phyloP scores from a whole-genome alignment of 495 filamentous ascomycete genomes.

The Aspergillus diversus region DNA sequence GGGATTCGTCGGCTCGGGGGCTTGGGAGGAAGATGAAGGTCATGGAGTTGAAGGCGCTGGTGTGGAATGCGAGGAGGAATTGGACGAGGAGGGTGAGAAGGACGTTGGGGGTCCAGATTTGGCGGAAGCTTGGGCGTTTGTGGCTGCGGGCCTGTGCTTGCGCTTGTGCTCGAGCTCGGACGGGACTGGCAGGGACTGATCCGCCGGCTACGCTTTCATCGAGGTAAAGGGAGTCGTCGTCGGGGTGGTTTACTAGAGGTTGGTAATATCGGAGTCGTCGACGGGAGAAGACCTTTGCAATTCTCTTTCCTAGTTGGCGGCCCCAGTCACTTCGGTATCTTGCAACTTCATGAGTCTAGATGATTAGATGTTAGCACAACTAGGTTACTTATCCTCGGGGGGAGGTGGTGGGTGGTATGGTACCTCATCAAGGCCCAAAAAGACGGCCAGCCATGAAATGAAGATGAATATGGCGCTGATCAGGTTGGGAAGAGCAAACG shows the following conservation, averaged over 20 bases:
- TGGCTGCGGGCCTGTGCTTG: conserved; percentile 21
- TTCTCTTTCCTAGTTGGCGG: conserved; percentile 46
- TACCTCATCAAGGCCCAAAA: conserved; percentile 65
- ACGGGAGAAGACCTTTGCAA: conserved; percentile 39
- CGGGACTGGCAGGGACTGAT: conserved; percentile 35
- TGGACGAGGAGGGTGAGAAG: conserved; percentile 64
- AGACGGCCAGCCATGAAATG: conserved; percentile 47
- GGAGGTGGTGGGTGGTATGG: background rate
- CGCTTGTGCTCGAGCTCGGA: conserved; percentile 24
- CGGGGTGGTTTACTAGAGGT: conserved; percentile 29
- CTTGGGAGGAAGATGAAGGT: conserved; percentile 74
- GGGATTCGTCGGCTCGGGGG: conserved; percentile 55
- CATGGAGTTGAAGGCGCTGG: conserved; percentile 74
- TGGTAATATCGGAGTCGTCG: conserved; percentile 33
- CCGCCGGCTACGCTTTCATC: conserved; percentile 33
- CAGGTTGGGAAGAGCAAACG: conserved; percentile 66
- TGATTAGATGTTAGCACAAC: conserved; percentile 16
- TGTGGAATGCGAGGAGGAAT: conserved; percentile 71
- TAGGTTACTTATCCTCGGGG: background rate
- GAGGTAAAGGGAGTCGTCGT: conserved; percentile 38
- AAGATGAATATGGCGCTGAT: conserved; percentile 60
- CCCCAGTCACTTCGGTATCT: conserved; percentile 55
- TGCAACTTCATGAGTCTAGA: conserved; percentile 53
- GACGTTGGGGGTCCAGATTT: conserved; percentile 66
- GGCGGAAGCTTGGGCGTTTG: conserved; percentile 53